Percentiles rank a stretch among this genome's conserved stretches.
Conservation (phyloP, 2,329 filamentous ascomycete species). For the Phyllosticta ampelicida region DNA sequence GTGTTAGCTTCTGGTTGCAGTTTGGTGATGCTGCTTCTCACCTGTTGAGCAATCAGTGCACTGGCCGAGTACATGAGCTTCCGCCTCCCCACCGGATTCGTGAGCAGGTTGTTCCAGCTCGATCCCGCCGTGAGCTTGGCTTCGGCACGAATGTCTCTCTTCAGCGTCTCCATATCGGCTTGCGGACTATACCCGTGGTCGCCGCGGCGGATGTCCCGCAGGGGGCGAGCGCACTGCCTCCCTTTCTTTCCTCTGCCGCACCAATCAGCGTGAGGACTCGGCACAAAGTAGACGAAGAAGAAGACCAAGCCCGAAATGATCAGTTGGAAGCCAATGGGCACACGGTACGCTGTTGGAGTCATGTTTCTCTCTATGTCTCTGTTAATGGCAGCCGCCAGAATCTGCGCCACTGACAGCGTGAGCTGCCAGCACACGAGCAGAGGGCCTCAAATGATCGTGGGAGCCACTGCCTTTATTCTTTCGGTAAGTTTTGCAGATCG, state of each 20-base stretch:
- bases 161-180: constrained; percentile 17
- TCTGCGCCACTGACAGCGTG: constrained; percentile 28
- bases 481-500: neutral
- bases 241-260: constrained; percentile 5
- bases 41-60: constrained; percentile 33
- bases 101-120: constrained; percentile 31
- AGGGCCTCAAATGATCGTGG: constrained; percentile 23
- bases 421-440: constrained; percentile 34
- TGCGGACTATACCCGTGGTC: constrained; percentile 21
- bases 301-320: constrained; percentile 16
- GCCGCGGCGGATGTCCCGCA: constrained; percentile 25
- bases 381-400: constrained; percentile 27
- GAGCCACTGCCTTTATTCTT: constrained; percentile 19
- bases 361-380: constrained; percentile 18
- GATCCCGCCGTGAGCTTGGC: constrained; percentile 19
- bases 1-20: neutral
- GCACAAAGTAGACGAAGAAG: constrained; percentile 13
- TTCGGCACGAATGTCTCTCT: constrained; percentile 17
- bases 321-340: constrained; percentile 17
- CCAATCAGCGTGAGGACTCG: constrained; percentile 16
- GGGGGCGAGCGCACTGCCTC: constrained; percentile 21
- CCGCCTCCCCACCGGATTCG: constrained; percentile 36
- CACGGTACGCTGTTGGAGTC: constrained; percentile 16
- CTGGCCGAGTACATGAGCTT: constrained; percentile 38
- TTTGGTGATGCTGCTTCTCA: neutral